Evolutionary conservation across 2,329 filamentous ascomycete species (phyloP).

Genomic region (Cercospora janseana): DNA sequence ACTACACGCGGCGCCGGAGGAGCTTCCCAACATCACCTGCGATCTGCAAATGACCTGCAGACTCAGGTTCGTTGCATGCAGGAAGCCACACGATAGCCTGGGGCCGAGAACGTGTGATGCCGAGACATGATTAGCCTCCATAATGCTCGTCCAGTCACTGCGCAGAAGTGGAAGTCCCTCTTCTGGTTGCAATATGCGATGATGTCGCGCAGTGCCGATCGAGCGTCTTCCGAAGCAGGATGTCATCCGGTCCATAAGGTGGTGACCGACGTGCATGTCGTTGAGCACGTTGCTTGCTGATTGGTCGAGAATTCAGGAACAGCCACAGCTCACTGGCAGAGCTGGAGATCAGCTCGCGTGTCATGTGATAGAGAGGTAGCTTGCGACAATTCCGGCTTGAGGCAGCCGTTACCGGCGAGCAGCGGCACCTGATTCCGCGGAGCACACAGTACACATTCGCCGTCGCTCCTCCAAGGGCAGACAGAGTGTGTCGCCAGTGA

Average conservation of each 20-base stretch:
- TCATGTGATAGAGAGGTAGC: not conserved
- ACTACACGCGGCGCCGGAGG: not conserved
- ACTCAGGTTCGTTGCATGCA: not conserved
- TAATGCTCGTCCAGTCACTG: not conserved
- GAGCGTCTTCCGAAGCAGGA: not conserved
- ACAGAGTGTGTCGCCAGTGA: not conserved
- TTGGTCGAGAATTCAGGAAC: constrained; percentile 7
- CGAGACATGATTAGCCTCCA: not conserved
- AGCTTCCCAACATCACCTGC: constrained; percentile 5
- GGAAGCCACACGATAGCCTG: not conserved
- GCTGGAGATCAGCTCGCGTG: not conserved
- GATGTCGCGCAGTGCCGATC: constrained; percentile 1
- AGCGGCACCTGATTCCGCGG: too few species aligned
- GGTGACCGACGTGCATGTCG: constrained; percentile 2
- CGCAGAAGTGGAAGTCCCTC: not conserved
- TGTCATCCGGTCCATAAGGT: constrained; percentile 1
- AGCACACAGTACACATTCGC: too few species aligned
- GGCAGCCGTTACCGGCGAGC: not conserved
- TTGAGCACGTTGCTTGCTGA: constrained; percentile 16
- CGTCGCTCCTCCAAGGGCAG: too few species aligned
- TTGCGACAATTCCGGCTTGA: not conserved
- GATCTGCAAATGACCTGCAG: constrained; percentile 8
- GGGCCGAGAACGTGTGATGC: constrained; percentile 5
- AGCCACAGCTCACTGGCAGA: not conserved
- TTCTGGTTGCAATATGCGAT: not conserved